These are phyloP conservation scores for Microsporum canis DNA, from an alignment of 2,329 filamentous ascomycete genomes.

Conservation along the genomic window DNA sequence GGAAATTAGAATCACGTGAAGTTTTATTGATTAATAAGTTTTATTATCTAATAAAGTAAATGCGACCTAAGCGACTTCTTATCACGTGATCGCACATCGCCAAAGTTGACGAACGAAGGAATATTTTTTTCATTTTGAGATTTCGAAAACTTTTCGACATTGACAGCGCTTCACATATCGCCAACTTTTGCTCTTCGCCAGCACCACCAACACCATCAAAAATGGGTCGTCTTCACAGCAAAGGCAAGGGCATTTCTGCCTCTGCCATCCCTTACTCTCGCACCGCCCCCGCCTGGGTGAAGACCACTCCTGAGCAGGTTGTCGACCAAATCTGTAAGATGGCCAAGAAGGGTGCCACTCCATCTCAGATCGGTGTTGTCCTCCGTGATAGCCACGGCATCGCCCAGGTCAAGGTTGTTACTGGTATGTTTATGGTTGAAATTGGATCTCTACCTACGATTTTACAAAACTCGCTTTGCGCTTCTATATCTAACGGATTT, in stretches of 20 bases:
- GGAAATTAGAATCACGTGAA: neutral
- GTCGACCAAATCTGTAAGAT: constrained; percentile 99
- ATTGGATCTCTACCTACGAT: neutral
- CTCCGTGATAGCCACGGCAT: constrained; percentile 97
- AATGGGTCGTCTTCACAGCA: constrained; percentile 98
- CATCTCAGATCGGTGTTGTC: constrained; percentile 97
- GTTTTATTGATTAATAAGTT: neutral
- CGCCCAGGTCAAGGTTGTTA: constrained; percentile 94
- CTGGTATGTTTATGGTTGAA: constrained; percentile 52
- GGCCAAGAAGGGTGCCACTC: constrained; percentile 96
- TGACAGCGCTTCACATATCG: neutral
- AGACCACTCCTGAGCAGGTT: constrained; percentile 97
- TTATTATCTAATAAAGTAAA: neutral
- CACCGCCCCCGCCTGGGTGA: constrained; percentile 85
- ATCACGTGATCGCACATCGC: constrained; percentile 12
- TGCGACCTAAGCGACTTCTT: neutral
- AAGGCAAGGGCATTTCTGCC: constrained; percentile 97
- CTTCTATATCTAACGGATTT: constrained; percentile 21
- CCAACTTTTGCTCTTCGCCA: constrained; percentile 9
- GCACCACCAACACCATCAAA: constrained; percentile 12
- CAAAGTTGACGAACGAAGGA: neutral
- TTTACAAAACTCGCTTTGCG: neutral
- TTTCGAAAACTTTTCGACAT: neutral
- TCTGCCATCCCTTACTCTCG: constrained; percentile 96
- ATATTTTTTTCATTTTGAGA: neutral